A percentile compares a stretch with the other conserved stretches of the same genome.
Conservation (phyloP, 768 basidiomycete species). For the Amanita thiersii region DNA sequence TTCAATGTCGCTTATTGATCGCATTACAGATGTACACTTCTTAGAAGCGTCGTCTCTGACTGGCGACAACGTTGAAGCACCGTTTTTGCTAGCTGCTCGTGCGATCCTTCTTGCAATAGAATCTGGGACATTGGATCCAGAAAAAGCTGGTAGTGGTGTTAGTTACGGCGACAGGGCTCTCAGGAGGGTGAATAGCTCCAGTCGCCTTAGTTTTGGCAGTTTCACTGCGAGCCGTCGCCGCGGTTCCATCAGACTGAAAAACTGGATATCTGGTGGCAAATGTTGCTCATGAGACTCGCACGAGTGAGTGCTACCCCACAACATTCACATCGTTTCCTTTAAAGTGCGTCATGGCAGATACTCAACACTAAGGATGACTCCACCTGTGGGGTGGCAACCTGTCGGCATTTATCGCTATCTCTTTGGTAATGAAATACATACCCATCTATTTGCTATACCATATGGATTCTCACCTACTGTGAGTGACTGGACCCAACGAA, state of each 20-base stretch:
- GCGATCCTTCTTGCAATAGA: constrained; percentile 88
- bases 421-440: constrained; percentile 20
- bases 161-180: constrained; percentile 94
- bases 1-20: constrained; percentile 5
- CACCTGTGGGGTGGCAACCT: too few species aligned
- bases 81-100: constrained; percentile 82
- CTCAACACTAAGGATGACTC: too few species aligned
- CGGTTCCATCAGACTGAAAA: constrained; percentile 52
- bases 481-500: constrained; percentile 1
- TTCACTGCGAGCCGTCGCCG: constrained; percentile 59
- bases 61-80: constrained; percentile 91
- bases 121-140: constrained; percentile 84
- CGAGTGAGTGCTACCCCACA: too few species aligned
- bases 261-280: constrained; percentile 55
- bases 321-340: too few species aligned
- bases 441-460: constrained; percentile 31
- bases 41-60: constrained; percentile 88
- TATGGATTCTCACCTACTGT: constrained; percentile 5
- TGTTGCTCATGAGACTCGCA: constrained; percentile 57
- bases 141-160: constrained; percentile 91
- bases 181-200: constrained; percentile 85
- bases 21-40: constrained; percentile 75
- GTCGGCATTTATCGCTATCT: constrained; percentile 1
- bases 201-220: constrained; percentile 80
- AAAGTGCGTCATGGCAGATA: too few species aligned